A percentile compares a stretch with the other conserved stretches of the same genome.
Conservation (phyloP, 2,329 filamentous ascomycete genomes). For the Trichoderma koningii region DNA sequence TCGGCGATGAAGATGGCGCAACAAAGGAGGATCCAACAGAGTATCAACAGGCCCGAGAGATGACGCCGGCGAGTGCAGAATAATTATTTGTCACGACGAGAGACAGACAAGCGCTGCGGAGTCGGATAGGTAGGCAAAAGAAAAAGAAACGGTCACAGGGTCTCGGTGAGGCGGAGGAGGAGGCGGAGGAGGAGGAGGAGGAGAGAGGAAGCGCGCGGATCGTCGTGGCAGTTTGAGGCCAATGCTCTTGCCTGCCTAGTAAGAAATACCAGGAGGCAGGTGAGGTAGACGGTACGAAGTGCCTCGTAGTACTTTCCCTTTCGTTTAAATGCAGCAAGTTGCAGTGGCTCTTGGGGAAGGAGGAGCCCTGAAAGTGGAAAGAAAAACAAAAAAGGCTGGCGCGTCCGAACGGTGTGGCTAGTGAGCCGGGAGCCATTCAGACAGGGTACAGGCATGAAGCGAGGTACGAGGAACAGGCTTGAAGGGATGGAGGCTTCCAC, state of each 20-base stretch:
- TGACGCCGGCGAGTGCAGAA: conserved; percentile 10
- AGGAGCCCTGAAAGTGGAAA: too few relatives aligned
- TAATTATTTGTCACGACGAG: background rate
- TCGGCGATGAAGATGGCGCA: background rate
- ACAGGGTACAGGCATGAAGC: too few relatives aligned
- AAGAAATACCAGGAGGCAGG: conserved; percentile 7
- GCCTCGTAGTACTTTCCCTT: background rate
- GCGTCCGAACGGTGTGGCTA: conserved; percentile 26
- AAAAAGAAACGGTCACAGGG: background rate
- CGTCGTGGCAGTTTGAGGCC: conserved; percentile 21
- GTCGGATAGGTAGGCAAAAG: too few relatives aligned
- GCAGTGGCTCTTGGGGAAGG: too few relatives aligned
- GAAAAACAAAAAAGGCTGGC: conserved; percentile 1
- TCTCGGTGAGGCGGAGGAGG: conserved; percentile 15
- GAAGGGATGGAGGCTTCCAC: background rate
- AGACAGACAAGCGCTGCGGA: conserved; percentile 1
- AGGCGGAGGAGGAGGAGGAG: conserved; percentile 16
- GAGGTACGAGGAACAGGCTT: background rate
- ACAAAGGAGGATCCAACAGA: background rate
- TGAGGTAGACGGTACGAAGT: background rate
- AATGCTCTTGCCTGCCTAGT: conserved; percentile 7
- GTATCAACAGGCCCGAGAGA: background rate
- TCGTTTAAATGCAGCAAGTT: too few relatives aligned
- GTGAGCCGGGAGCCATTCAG: background rate
- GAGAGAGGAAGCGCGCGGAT: conserved; percentile 10